phyloP scores from a whole-genome alignment of 1,284 basidiomycete species.

The Peniophora sp. region DNA sequence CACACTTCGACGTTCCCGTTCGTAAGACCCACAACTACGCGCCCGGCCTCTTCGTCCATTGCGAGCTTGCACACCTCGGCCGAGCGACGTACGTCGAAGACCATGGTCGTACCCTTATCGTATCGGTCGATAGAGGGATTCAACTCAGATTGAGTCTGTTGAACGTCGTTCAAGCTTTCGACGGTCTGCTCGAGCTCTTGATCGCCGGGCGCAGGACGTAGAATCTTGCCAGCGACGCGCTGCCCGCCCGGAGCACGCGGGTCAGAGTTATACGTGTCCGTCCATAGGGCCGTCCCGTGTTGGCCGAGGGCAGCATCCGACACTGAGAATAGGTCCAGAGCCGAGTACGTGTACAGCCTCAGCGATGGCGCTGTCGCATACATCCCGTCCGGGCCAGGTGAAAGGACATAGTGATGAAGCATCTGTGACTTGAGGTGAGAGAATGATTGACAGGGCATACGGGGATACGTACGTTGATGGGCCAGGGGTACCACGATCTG shows the following conservation, averaged over 20 bases:
- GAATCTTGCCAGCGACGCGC: constrained; percentile 40
- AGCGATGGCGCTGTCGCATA: constrained; percentile 21
- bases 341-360: constrained; percentile 41
- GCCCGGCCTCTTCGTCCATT: constrained; percentile 52
- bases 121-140: constrained; percentile 1
- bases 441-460: too few species aligned
- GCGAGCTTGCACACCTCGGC: constrained; percentile 48
- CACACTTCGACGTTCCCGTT: constrained; percentile 44
- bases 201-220: constrained; percentile 10
- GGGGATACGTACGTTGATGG: constrained; percentile 33
- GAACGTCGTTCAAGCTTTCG: neutral
- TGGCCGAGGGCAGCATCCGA: constrained; percentile 45
- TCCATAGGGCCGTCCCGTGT: constrained; percentile 57
- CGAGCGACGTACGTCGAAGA: constrained; percentile 31
- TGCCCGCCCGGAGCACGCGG: constrained; percentile 40
- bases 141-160: neutral
- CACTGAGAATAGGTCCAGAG: constrained; percentile 49
- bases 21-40: constrained; percentile 43
- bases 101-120: constrained; percentile 23
- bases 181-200: neutral
- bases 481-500: constrained; percentile 56
- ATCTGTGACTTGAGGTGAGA: constrained; percentile 14
- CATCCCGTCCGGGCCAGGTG: constrained; percentile 32
- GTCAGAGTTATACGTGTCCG: constrained; percentile 47
- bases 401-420: constrained; percentile 51